phyloP scores from a whole-genome alignment of 2,329 filamentous ascomycete species.

The Cercospora sp. region DNA sequence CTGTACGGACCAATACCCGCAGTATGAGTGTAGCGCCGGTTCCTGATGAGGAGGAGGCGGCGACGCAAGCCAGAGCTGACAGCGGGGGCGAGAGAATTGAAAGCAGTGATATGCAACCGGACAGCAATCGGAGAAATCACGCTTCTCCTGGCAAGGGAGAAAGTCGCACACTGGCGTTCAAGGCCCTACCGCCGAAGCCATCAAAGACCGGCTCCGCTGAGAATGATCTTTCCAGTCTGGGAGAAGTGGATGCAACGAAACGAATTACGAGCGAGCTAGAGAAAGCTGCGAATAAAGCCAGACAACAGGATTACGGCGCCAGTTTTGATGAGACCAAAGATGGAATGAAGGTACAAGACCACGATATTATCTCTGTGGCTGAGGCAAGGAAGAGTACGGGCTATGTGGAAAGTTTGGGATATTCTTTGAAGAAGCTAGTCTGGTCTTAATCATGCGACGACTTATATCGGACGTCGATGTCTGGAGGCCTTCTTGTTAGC shows the following conservation, averaged over 20 bases:
- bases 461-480: not conserved
- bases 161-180: constrained; percentile 54
- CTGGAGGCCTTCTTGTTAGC: not conserved
- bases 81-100: not conserved
- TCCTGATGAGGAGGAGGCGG: constrained; percentile 40
- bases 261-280: constrained; percentile 76
- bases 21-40: constrained; percentile 57
- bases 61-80: constrained; percentile 11
- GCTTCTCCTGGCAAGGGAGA: constrained; percentile 28
- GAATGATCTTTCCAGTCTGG: constrained; percentile 39
- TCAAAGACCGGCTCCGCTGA: constrained; percentile 36
- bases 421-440: constrained; percentile 90
- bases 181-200: constrained; percentile 54
- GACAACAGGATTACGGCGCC: constrained; percentile 40
- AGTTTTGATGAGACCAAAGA: constrained; percentile 27
- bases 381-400: constrained; percentile 88
- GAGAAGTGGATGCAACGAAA: constrained; percentile 57
- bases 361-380: constrained; percentile 76
- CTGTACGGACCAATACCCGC: constrained; percentile 80
- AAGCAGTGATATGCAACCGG: constrained; percentile 23
- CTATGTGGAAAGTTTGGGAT: constrained; percentile 79
- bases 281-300: constrained; percentile 55
- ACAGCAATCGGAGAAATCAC: constrained; percentile 21
- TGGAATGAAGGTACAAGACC: constrained; percentile 50
- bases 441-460: constrained; percentile 58